Percentiles rank a stretch among this genome's conserved stretches.
These are phyloP conservation scores for Russula brevipes DNA, from an alignment of 768 basidiomycete species.

Conservation along the genomic window DNA sequence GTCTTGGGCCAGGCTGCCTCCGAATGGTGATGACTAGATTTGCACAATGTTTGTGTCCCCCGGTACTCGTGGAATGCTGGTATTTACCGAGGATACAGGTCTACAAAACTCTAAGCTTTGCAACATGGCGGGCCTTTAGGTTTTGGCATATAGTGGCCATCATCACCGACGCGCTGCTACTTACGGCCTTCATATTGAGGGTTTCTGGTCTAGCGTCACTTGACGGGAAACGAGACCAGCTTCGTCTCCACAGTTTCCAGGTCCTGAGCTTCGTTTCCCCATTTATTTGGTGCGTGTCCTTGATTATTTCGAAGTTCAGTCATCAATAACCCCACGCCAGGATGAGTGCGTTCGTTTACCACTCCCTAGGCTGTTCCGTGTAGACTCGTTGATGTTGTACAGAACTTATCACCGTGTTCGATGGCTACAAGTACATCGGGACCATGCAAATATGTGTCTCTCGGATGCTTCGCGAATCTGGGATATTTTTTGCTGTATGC, in stretches of 20 bases:
- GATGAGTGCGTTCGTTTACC: constrained; percentile 61
- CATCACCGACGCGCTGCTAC: constrained; percentile 65
- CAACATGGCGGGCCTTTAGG: constrained; percentile 73
- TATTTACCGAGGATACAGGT: constrained; percentile 40
- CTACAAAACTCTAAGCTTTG: constrained; percentile 64
- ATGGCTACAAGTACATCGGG: constrained; percentile 83
- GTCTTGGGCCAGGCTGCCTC: neutral
- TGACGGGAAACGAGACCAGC: constrained; percentile 34
- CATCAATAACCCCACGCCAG: constrained; percentile 34
- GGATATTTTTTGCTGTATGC: constrained; percentile 81
- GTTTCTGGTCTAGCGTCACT: constrained; percentile 46
- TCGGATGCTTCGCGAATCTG: constrained; percentile 89
- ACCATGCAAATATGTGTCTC: constrained; percentile 93
- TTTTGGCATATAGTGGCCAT: constrained; percentile 74
- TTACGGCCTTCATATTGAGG: constrained; percentile 71
- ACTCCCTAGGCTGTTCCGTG: neutral
- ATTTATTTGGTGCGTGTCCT: constrained; percentile 66
- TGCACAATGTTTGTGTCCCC: constrained; percentile 45
- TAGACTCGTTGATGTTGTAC: neutral
- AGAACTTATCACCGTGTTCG: constrained; percentile 79
- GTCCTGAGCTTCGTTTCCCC: constrained; percentile 83
- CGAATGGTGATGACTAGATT: constrained; percentile 34
- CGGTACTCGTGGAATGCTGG: neutral
- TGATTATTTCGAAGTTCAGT: neutral
- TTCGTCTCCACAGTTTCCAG: constrained; percentile 75